Evolutionary conservation across 2,329 filamentous ascomycete species (phyloP), one percentile per base, ranked within the genome.

Genomic region (Cylindrodendrum hubeiense): DNA sequence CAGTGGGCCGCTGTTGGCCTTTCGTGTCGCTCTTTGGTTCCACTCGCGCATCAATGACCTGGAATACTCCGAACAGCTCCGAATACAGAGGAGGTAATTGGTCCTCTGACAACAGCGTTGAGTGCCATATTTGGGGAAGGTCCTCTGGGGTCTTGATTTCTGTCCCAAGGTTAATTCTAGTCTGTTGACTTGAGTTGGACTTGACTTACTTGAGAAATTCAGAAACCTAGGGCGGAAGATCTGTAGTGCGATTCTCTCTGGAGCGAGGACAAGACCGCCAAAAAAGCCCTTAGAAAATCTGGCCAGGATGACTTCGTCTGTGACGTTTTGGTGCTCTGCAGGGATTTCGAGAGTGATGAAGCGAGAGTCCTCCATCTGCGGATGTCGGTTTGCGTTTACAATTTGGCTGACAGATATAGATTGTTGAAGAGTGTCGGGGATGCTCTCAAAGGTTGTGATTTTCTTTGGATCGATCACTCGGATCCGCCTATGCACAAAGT

Each of bases 221-320:
- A 72, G 68, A 1, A 74, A 55, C 0, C 67, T 44, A 0, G 66
- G 28, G 0, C 63, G 60, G 9, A 69, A n/a, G 1, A 50, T 62
- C 43, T 67, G 63, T 1, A 77, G 60, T 0, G 59, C 49, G 5
- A 63, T 34, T 9, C 72, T 65, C 52, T 79, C 77, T 0, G 71
- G 74, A 0, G 63, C 67, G 41, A 79, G 68, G 0, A 79, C 77
- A 1, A 67, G 51, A 0, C 77, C 77, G 5, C 75, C 76, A 51
- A 78, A 79, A 28, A 75, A 79, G 0, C 71, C 75, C 13, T 67
- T 74, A 1, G 75, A 55, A 10, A 79, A 77, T 2, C 66, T 69
- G 0, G 77, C 72, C 24, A 79, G 61, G 6, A 79, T 47, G 3
- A 49, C 56, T 30, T 78, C 73, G 37, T 79, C 76, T 2, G 72